These are phyloP conservation scores for Monilinia aucupariae DNA, from an alignment of 2,329 filamentous ascomycete species.

Conservation along the genomic window DNA sequence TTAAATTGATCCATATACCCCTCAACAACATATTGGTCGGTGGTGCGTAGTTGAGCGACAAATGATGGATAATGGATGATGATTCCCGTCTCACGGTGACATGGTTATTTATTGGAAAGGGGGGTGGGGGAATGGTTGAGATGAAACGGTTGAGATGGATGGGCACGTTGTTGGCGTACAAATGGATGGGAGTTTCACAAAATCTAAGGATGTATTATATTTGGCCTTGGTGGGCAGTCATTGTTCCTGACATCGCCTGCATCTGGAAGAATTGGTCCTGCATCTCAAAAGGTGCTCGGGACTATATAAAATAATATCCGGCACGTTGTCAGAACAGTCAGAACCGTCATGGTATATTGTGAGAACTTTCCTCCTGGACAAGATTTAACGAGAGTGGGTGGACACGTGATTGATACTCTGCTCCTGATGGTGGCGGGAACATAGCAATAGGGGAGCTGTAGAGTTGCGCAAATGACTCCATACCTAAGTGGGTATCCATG, in stretches of 20 bases:
- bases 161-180: slow-evolving; percentile 11
- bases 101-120: not conserved
- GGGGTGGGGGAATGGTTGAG: not conserved
- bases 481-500: not conserved
- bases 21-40: slow-evolving; percentile 49
- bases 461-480: not conserved
- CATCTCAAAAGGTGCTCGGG: not conserved
- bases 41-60: slow-evolving; percentile 33
- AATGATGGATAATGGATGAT: not conserved
- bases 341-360: not conserved
- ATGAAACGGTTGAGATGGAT: not conserved
- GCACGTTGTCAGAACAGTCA: not conserved
- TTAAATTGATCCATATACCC: slow-evolving; percentile 49
- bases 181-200: slow-evolving; percentile 13
- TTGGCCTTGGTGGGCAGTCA: slow-evolving; percentile 9
- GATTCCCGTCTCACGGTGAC: not conserved
- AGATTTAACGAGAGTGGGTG: not conserved
- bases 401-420: not conserved
- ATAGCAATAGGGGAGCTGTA: too few species aligned
- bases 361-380: too few species aligned
- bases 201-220: slow-evolving; percentile 18
- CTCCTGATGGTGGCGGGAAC: too few species aligned
- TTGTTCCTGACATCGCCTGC: slow-evolving; percentile 1
- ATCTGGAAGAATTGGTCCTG: slow-evolving; percentile 1
- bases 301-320: slow-evolving; percentile 5